Evolutionary conservation across 2,329 filamentous ascomycete species (phyloP), one percentile per base, ranked within the genome.

Genomic region (Colletotrichum cordylinicola): DNA sequence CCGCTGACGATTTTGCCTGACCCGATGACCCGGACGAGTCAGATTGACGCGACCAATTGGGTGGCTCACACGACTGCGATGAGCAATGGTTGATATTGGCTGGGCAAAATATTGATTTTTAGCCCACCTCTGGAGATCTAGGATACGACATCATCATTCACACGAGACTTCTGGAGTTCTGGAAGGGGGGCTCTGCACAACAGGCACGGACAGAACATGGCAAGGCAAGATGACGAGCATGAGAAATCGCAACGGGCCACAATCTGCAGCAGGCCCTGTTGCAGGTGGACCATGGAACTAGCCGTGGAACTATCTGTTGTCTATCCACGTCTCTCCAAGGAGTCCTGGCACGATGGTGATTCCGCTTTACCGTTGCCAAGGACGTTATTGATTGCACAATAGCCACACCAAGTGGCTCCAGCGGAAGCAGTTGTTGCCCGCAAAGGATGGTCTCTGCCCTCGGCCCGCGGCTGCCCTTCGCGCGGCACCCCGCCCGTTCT

Each of bases 201-300:
- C 35, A 15, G 43, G 43, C 8, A 58, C 55, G n/a, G 55, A 58
- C 8, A 16, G 16, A 37, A 18, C 37, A 55, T 48, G 52, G 56
- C 48, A 58, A 70, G 58, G 56, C 35, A 52, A 29, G 56, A 73
- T 73, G 73, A 73, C 69, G 69, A 31, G 64, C 70, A 75, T 72
- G 68, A 72, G 61, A 72, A 43, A 62, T 66, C 52, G 27, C 60
- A 33, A 71, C 16, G 68, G 31, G 61, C 48, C 48, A 56, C 66
- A 43, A 27, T 37, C 15, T 48, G 18, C 37, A 52, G n/a, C 43
- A 60, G 29, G 68, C 48, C 60, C 61, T 24, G 55, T 69, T 75
- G 61, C 60, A 56, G 29, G 72, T 74, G 72, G 72, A 9, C 43
- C 39, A 21, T 48, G 18, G 18, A n/a, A 62, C 58, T 33, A 43